Percentiles rank a stretch among this genome's conserved stretches.
phyloP scores from a whole-genome alignment of 768 basidiomycete species.

The Dioszegia hungarica region DNA sequence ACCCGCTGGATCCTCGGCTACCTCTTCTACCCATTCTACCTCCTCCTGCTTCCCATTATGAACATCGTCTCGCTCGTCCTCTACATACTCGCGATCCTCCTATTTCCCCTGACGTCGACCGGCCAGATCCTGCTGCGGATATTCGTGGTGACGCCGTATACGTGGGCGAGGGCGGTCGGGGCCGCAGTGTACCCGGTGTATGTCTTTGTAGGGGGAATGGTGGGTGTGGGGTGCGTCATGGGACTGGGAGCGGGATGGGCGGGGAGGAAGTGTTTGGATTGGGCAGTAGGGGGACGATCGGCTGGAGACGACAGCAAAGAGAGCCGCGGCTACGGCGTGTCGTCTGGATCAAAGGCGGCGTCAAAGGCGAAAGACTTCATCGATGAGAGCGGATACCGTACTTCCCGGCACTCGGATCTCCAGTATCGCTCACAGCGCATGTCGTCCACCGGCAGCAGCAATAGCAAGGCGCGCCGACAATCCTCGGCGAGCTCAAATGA shows the following conservation, averaged over 20 bases:
- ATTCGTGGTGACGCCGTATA: slow-evolving; percentile 23
- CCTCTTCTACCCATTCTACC: slow-evolving; percentile 29
- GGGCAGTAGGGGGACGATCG: background rate
- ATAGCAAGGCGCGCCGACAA: too few species aligned
- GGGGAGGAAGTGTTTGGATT: slow-evolving; percentile 21
- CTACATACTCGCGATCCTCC: slow-evolving; percentile 68
- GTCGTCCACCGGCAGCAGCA: too few species aligned
- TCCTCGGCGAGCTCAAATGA: too few species aligned
- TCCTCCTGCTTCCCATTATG: slow-evolving; percentile 26
- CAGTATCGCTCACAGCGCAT: background rate
- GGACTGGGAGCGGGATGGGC: slow-evolving; percentile 33
- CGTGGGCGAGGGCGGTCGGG: slow-evolving; percentile 9
- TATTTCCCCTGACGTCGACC: slow-evolving; percentile 78
- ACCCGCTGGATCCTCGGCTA: slow-evolving; percentile 14
- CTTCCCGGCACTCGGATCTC: background rate
- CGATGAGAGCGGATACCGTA: background rate
- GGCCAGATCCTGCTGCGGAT: slow-evolving; percentile 11
- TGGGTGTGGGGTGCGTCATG: slow-evolving; percentile 28
- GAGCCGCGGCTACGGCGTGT: too few species aligned
- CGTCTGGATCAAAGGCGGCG: too few species aligned
- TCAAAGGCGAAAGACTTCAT: background rate
- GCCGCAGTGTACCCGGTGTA: slow-evolving; percentile 31
- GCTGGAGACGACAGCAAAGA: background rate
- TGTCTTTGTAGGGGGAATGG: slow-evolving; percentile 32
- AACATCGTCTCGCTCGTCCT: slow-evolving; percentile 62